Evolutionary conservation across 2,329 filamentous ascomycete genomes (phyloP).

Genomic region (Curvularia sp.): DNA sequence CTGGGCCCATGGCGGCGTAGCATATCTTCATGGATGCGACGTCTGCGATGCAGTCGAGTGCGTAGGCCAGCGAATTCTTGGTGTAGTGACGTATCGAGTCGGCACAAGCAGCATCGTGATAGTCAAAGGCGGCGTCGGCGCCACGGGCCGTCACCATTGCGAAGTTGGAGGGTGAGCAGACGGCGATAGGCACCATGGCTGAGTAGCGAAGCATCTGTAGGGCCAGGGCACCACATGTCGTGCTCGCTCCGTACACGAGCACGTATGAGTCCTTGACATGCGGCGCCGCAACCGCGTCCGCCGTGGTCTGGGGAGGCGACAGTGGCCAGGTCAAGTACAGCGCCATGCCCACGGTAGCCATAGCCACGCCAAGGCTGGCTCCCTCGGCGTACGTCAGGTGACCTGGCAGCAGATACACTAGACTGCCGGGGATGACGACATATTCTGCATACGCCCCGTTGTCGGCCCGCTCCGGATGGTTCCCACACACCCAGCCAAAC

Average conservation of each 20-base stretch:
- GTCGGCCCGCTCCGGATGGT: background rate
- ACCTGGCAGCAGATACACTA: slow-evolving; percentile 47
- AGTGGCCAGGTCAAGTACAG: slow-evolving; percentile 37
- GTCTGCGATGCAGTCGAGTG: slow-evolving; percentile 31
- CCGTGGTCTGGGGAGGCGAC: too few species aligned
- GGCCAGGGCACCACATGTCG: slow-evolving; percentile 4
- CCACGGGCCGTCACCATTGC: background rate
- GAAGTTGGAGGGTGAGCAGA: background rate
- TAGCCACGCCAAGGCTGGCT: slow-evolving; percentile 44
- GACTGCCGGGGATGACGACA: slow-evolving; percentile 49
- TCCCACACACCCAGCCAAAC: slow-evolving; percentile 33
- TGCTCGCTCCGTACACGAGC: slow-evolving; percentile 38
- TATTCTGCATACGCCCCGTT: slow-evolving; percentile 35
- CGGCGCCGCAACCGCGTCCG: too few species aligned
- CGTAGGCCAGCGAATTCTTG: slow-evolving; percentile 1
- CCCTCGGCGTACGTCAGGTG: slow-evolving; percentile 40
- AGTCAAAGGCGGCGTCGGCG: slow-evolving; percentile 20
- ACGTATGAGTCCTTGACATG: too few species aligned
- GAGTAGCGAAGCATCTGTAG: background rate
- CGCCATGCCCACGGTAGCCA: slow-evolving; percentile 48
- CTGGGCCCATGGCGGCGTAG: slow-evolving; percentile 31
- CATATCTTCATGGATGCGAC: slow-evolving; percentile 27
- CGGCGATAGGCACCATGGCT: background rate
- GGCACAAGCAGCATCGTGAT: slow-evolving; percentile 10
- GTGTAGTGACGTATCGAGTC: slow-evolving; percentile 11